Percentiles rank a stretch among this genome's conserved stretches.
Evolutionary conservation across 2,329 filamentous ascomycete species (phyloP).

Genomic region (Xylaria sp.): DNA sequence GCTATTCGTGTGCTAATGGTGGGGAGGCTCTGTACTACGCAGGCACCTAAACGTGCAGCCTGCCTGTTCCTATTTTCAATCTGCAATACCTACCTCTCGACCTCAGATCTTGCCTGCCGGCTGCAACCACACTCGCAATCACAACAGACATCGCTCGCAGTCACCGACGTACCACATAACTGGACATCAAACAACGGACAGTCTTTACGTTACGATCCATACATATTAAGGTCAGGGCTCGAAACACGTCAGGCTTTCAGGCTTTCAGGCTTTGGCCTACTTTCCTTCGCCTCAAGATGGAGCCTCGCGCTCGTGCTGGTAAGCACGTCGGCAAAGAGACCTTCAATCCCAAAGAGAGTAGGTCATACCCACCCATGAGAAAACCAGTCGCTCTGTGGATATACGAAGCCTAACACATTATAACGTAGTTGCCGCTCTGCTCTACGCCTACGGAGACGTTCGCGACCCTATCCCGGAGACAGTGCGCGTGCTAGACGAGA

Average conservation of each 20-base stretch:
- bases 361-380: constrained; percentile 37
- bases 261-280: background rate
- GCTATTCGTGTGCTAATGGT: no score
- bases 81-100: background rate
- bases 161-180: background rate
- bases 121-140: background rate
- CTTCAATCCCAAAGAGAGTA: constrained; percentile 75
- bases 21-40: no score
- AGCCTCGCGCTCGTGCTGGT: constrained; percentile 76
- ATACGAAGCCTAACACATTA: constrained; percentile 10
- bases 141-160: background rate
- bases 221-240: background rate
- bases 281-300: constrained; percentile 53
- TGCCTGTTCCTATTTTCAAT: no score
- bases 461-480: constrained; percentile 81
- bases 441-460: constrained; percentile 82
- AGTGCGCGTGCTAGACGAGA: constrained; percentile 87
- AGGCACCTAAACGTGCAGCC: background rate
- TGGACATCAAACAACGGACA: background rate
- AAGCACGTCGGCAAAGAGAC: constrained; percentile 86
- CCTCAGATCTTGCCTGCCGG: background rate
- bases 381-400: background rate
- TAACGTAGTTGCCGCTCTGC: constrained; percentile 69
- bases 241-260: background rate
- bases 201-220: background rate